These are phyloP conservation scores for Psidium guajava DNA, from an alignment of 345 rosid genomes.

Conservation along the genomic window DNA sequence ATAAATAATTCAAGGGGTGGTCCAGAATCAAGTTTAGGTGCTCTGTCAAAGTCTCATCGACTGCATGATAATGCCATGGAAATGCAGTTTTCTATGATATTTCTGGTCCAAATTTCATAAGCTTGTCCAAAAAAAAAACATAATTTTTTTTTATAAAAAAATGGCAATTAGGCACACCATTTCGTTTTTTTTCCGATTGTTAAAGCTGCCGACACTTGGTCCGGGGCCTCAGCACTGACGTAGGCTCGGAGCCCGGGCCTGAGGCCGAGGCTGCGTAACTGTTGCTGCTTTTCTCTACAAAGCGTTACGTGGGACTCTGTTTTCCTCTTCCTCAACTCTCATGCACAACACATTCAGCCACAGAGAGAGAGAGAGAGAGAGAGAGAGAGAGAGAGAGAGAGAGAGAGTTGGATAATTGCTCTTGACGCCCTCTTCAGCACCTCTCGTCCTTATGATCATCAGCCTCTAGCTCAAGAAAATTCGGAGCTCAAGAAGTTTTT, in stretches of 20 bases:
- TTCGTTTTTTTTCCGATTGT: background rate
- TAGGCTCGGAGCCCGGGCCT: conserved; percentile 3
- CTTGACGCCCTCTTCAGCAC: background rate
- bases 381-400: background rate
- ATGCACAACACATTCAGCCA: background rate
- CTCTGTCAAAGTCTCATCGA: background rate
- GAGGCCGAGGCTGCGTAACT: background rate
- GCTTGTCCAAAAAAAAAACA: background rate
- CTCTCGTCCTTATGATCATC: background rate
- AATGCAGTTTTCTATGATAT: background rate
- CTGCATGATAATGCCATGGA: background rate
- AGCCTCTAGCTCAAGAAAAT: background rate
- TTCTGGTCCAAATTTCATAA: background rate
- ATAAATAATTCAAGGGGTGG: background rate
- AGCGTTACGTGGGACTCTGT: conserved; percentile 1
- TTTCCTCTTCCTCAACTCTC: background rate
- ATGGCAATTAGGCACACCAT: background rate
- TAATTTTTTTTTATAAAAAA: background rate
- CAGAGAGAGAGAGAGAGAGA: background rate
- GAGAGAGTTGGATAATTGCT: background rate
- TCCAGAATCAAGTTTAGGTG: conserved; percentile 1
- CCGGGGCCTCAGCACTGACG: background rate
- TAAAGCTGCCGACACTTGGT: conserved; percentile 2
- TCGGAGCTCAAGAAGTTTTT: background rate
- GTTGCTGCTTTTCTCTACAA: background rate